Conservation (phyloP, 768 basidiomycete genomes). For the Suillus luteus region DNA sequence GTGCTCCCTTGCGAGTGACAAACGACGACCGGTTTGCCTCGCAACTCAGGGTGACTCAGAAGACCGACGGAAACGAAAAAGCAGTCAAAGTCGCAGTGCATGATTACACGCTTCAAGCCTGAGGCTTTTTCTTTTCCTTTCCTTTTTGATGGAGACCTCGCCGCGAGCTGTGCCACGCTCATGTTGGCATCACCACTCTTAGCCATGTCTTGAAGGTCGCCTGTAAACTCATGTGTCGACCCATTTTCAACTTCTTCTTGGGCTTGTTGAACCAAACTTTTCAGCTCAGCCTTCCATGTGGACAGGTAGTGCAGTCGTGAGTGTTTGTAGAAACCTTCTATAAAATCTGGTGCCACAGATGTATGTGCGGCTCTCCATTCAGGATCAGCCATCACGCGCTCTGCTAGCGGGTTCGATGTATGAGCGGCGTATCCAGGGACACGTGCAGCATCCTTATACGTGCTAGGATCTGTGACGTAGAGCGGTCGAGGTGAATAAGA, state of each 20-base stretch:
- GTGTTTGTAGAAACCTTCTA: slow-evolving; percentile 82
- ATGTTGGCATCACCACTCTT: slow-evolving; percentile 45
- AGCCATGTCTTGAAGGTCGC: neutral
- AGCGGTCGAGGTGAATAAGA: slow-evolving; percentile 27
- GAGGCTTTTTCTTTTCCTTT: slow-evolving; percentile 56
- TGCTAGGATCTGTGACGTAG: slow-evolving; percentile 45
- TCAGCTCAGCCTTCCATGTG: slow-evolving; percentile 91
- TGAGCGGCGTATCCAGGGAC: slow-evolving; percentile 69
- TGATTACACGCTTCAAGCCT: slow-evolving; percentile 63
- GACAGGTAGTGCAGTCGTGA: slow-evolving; percentile 92
- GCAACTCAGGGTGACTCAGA: slow-evolving; percentile 74
- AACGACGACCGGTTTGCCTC: slow-evolving; percentile 89
- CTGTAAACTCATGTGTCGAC: slow-evolving; percentile 13
- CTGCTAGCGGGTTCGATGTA: slow-evolving; percentile 69
- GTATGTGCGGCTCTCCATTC: slow-evolving; percentile 90
- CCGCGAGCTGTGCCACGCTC: slow-evolving; percentile 50
- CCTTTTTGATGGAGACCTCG: slow-evolving; percentile 48
- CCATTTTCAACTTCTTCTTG: slow-evolving; percentile 66
- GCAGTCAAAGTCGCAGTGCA: slow-evolving; percentile 96
- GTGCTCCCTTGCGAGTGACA: slow-evolving; percentile 88
- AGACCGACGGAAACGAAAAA: slow-evolving; percentile 97
- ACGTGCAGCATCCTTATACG: slow-evolving; percentile 43
- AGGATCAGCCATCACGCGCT: slow-evolving; percentile 78
- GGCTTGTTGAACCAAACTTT: slow-evolving; percentile 74
- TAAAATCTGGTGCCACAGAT: slow-evolving; percentile 81